Conservation (phyloP, 2,329 filamentous ascomycete species). For the Leptographium radiaticola region DNA sequence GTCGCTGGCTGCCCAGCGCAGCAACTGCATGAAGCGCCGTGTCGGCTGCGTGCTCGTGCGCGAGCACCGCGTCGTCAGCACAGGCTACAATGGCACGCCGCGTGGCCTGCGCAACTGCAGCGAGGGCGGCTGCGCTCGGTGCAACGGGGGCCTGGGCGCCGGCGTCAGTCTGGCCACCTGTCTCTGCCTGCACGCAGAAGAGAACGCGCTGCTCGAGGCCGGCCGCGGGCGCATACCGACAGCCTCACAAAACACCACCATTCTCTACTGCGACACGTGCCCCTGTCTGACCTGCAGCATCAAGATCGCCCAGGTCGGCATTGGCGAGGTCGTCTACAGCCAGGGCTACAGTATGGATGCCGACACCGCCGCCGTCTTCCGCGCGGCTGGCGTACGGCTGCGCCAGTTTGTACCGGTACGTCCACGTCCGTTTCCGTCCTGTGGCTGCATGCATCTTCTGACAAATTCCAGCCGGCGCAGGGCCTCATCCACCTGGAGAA, state of each 20-base stretch:
- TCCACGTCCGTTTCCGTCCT: slow-evolving; percentile 14
- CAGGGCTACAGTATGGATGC: slow-evolving; percentile 91
- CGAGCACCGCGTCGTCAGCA: slow-evolving; percentile 78
- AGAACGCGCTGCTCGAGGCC: slow-evolving; percentile 91
- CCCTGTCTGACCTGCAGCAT: slow-evolving; percentile 96
- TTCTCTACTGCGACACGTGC: slow-evolving; percentile 91
- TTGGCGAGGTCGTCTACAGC: slow-evolving; percentile 88
- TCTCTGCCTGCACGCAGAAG: slow-evolving; percentile 93
- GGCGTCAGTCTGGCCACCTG: slow-evolving; percentile 75
- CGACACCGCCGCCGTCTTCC: slow-evolving; percentile 69
- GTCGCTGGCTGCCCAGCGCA: slow-evolving; percentile 74
- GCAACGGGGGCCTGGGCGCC: slow-evolving; percentile 59
- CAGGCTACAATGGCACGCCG: slow-evolving; percentile 97
- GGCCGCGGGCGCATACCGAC: slow-evolving; percentile 66
- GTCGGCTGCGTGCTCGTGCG: slow-evolving; percentile 89
- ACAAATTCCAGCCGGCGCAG: slow-evolving; percentile 40
- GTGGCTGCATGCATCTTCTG: not conserved
- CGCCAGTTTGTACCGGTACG: slow-evolving; percentile 78
- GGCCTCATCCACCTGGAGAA: slow-evolving; percentile 50
- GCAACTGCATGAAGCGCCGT: slow-evolving; percentile 96
- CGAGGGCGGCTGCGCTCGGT: slow-evolving; percentile 79
- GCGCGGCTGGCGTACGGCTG: slow-evolving; percentile 69
- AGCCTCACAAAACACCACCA: slow-evolving; percentile 51
- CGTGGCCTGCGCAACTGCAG: slow-evolving; percentile 79
- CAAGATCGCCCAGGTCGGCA: slow-evolving; percentile 95